Evolutionary conservation across 2,329 filamentous ascomycete genomes (phyloP).

Genomic region (Sporothrix dimorphospora): DNA sequence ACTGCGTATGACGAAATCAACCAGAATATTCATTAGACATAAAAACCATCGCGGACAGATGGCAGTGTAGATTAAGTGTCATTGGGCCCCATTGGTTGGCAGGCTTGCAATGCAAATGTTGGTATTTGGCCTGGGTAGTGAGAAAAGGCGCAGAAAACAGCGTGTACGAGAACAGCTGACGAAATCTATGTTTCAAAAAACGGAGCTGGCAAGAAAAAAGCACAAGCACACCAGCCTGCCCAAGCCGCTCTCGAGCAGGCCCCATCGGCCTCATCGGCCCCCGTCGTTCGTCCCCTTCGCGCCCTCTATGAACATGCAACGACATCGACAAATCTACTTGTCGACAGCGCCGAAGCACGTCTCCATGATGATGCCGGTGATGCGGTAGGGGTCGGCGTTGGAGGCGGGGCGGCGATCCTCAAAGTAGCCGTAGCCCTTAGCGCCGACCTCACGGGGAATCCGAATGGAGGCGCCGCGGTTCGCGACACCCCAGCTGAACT

Average conservation of each 20-base stretch:
- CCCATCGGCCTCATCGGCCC: neutral
- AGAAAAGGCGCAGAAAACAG: constrained; percentile 18
- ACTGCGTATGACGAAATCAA: constrained; percentile 10
- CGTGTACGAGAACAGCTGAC: constrained; percentile 25
- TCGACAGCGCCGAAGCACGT: constrained; percentile 36
- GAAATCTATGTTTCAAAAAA: constrained; percentile 14
- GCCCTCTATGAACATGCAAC: neutral
- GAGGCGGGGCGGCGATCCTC: constrained; percentile 67
- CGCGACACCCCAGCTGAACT: constrained; percentile 91
- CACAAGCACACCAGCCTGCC: neutral
- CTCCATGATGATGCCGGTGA: constrained; percentile 48
- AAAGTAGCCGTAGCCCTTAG: constrained; percentile 71
- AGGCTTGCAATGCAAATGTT: constrained; percentile 22
- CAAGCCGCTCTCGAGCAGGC: neutral
- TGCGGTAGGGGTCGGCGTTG: constrained; percentile 80
- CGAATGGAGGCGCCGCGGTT: constrained; percentile 95
- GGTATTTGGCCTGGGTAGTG: constrained; percentile 18
- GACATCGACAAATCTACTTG: constrained; percentile 25
- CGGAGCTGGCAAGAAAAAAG: constrained; percentile 9
- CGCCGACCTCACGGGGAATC: constrained; percentile 68
- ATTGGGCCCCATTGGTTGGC: constrained; percentile 21
- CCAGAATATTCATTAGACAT: constrained; percentile 12
- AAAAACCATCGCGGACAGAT: neutral
- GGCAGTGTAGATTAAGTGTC: neutral
- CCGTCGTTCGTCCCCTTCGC: neutral